A percentile compares a stretch with the other conserved stretches of the same genome.
Conservation (phyloP, 78 protist species). For the Guillardia theta region DNA sequence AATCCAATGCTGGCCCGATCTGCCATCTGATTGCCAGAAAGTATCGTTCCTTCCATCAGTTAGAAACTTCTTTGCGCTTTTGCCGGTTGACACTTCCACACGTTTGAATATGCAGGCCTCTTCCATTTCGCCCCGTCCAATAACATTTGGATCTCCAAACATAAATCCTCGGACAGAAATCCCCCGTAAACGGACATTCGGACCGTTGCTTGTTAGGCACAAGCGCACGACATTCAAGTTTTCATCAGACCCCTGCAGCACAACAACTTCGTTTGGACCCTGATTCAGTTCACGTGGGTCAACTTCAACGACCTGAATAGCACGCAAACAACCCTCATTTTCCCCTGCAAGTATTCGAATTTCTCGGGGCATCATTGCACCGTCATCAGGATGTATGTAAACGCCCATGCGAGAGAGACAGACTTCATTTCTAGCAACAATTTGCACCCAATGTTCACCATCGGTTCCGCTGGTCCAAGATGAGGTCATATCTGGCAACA, state of each 20-base stretch:
- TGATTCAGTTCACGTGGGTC: not conserved
- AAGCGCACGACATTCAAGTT: not conserved
- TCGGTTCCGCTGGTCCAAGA: not conserved
- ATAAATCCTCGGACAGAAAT: not conserved
- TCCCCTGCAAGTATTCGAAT: not conserved
- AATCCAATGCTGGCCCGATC: constrained; percentile 24
- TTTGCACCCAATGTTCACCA: not conserved
- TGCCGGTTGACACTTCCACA: constrained; percentile 1
- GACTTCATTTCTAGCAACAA: not conserved
- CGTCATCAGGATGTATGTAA: not conserved
- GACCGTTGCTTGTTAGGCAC: not conserved
- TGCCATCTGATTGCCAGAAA: constrained; percentile 20
- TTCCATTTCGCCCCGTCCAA: not conserved
- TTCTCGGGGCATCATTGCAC: not conserved
- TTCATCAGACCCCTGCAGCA: not conserved
- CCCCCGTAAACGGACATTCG: not conserved
- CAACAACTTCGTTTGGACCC: not conserved
- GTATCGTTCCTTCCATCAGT: constrained; percentile 22
- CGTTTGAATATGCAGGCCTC: not conserved
- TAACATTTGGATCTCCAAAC: not conserved
- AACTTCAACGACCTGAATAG: not conserved
- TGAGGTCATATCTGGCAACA: not conserved
- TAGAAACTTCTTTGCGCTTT: not conserved
- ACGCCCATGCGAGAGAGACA: not conserved
- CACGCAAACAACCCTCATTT: not conserved